phyloP scores from a whole-genome alignment of 805 yeast genomes.

The Saccharomyces eubayanus region DNA sequence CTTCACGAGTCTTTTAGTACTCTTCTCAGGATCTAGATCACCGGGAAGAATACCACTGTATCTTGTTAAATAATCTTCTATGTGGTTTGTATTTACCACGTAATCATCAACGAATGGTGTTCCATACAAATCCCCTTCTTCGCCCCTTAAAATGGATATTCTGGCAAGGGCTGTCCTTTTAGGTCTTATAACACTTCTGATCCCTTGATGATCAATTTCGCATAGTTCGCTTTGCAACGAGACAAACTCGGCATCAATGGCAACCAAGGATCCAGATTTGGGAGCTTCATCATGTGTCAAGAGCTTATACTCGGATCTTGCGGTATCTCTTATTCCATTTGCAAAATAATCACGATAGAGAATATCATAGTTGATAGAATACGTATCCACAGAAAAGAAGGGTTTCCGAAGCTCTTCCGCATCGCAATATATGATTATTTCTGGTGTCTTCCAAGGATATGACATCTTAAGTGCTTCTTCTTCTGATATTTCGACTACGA shows the following conservation, averaged over 20 bases:
- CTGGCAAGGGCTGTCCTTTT: slow-evolving; percentile 73
- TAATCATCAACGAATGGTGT: slow-evolving; percentile 89
- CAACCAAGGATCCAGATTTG: slow-evolving; percentile 63
- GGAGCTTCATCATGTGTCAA: slow-evolving; percentile 67
- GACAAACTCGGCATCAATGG: slow-evolving; percentile 96
- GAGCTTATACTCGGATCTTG: slow-evolving; percentile 57
- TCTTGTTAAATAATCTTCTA: slow-evolving; percentile 79
- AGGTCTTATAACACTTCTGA: slow-evolving; percentile 63
- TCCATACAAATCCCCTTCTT: slow-evolving; percentile 55
- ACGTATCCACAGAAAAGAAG: slow-evolving; percentile 39
- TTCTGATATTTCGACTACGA: slow-evolving; percentile 67
- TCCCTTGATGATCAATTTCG: slow-evolving; percentile 70
- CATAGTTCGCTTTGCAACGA: slow-evolving; percentile 66
- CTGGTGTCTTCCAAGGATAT: slow-evolving; percentile 78
- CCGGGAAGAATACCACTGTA: slow-evolving; percentile 93
- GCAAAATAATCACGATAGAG: slow-evolving; percentile 71
- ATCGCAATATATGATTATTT: slow-evolving; percentile 56
- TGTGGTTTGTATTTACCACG: slow-evolving; percentile 60
- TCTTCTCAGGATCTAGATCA: slow-evolving; percentile 65
- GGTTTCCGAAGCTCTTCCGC: slow-evolving; percentile 35
- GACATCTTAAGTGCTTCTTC: slow-evolving; percentile 69
- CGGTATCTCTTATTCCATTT: slow-evolving; percentile 50
- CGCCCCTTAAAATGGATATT: slow-evolving; percentile 75
- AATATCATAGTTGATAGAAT: slow-evolving; percentile 55
- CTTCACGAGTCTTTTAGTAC: slow-evolving; percentile 64